Conservation (phyloP, 441 rosid species). For the Jatropha podagrica region DNA sequence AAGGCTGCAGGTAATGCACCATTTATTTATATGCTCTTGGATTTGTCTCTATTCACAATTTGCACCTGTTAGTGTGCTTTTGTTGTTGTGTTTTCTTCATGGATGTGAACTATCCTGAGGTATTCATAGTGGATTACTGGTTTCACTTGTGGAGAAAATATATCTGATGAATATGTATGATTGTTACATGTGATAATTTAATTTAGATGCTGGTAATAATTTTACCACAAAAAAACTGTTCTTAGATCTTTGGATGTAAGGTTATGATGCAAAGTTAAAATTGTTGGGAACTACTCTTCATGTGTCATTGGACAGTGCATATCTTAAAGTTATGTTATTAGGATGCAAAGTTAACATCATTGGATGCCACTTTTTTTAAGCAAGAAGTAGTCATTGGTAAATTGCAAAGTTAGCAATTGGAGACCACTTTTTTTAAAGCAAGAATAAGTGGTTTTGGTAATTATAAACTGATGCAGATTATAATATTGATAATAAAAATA, state of each 20-base stretch:
- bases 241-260: neutral
- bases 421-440: too few relatives aligned
- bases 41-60: neutral
- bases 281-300: too few relatives aligned
- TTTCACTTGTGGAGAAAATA: neutral
- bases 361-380: too few relatives aligned
- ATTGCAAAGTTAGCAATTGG: too few relatives aligned
- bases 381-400: too few relatives aligned
- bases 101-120: neutral
- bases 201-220: neutral
- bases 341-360: too few relatives aligned
- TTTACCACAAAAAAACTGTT: neutral
- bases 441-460: neutral
- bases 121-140: neutral
- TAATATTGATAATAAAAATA: neutral
- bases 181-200: neutral
- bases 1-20: constrained; percentile 81
- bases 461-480: neutral
- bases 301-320: too few relatives aligned
- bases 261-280: too few relatives aligned
- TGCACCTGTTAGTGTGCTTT: neutral
- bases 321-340: too few relatives aligned
- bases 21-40: neutral
- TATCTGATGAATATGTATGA: neutral
- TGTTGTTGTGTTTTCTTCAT: neutral